A percentile compares a stretch with the other conserved stretches of the same genome.
Evolutionary conservation across 495 filamentous ascomycete genomes (phyloP).

Genomic region (Xylaria palmicola): DNA sequence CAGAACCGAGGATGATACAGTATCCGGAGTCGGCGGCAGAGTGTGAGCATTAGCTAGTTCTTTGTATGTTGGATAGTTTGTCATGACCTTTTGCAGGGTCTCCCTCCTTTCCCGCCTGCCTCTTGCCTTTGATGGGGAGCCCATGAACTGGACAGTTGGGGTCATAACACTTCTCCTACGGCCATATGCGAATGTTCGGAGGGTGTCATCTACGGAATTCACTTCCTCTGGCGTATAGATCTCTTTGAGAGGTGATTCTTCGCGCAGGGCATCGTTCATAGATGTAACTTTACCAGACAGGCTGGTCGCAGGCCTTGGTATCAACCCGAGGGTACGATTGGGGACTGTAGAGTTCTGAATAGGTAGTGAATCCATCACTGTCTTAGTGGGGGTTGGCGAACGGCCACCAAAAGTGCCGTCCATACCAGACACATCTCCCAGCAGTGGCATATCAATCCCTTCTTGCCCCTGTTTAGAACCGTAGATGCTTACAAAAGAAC

Average conservation of each 20-base stretch:
- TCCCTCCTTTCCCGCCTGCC: constrained; percentile 44
- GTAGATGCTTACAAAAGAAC: constrained; percentile 70
- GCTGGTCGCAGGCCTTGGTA: constrained; percentile 12
- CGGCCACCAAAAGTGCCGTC: constrained; percentile 28
- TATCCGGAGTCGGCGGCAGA: constrained; percentile 56
- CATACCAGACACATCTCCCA: constrained; percentile 23
- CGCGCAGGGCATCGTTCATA: constrained; percentile 40
- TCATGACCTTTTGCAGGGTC: constrained; percentile 39
- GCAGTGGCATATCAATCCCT: constrained; percentile 19
- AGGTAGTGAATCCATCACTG: constrained; percentile 5
- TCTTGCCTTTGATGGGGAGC: constrained; percentile 23
- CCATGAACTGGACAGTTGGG: constrained; percentile 16
- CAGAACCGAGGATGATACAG: constrained; percentile 51
- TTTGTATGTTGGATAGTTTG: constrained; percentile 31
- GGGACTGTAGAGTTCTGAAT: neutral
- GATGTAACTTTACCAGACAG: constrained; percentile 38
- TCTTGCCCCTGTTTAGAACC: constrained; percentile 40
- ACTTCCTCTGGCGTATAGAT: constrained; percentile 28
- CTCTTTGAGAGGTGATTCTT: constrained; percentile 43
- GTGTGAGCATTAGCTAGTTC: constrained; percentile 30
- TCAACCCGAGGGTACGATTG: constrained; percentile 5
- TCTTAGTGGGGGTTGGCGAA: constrained; percentile 16
- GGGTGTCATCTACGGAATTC: constrained; percentile 19
- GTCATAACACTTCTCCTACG: constrained; percentile 25
- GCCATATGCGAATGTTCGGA: constrained; percentile 22